Conservation (phyloP, 2,329 filamentous ascomycete species). For the Phyllosticta capitalensis region DNA sequence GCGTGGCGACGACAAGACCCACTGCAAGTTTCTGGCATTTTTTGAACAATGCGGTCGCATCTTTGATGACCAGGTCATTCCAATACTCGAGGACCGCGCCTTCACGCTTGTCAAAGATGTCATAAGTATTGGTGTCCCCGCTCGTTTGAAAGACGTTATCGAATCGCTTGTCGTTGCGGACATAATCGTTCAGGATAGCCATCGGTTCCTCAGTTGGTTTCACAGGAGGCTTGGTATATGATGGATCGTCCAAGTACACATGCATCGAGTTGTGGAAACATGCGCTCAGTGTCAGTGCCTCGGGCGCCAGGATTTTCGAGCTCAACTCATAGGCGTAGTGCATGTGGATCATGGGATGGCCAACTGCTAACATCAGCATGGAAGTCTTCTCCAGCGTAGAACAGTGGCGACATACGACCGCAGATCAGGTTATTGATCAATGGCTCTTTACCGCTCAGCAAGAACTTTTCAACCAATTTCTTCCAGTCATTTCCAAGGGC, state of each 20-base stretch:
- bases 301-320: constrained; percentile 77
- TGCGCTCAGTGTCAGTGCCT: constrained; percentile 64
- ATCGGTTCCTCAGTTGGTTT: constrained; percentile 50
- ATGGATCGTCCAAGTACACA: constrained; percentile 59
- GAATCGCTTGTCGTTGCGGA: constrained; percentile 61
- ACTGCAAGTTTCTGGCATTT: constrained; percentile 53
- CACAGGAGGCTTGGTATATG: constrained; percentile 56
- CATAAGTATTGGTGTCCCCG: constrained; percentile 54
- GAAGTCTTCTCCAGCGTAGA: background rate
- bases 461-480: constrained; percentile 60
- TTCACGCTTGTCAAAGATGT: constrained; percentile 60
- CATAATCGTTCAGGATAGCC: constrained; percentile 57
- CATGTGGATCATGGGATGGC: constrained; percentile 86
- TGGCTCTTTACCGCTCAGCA: constrained; percentile 66
- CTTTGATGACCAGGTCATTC: constrained; percentile 66
- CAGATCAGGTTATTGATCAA: constrained; percentile 71
- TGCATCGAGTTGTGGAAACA: constrained; percentile 49
- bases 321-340: constrained; percentile 85
- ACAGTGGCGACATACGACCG: constrained; percentile 52
- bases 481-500: constrained; percentile 75
- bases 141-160: constrained; percentile 52
- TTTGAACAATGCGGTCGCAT: constrained; percentile 55
- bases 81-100: constrained; percentile 72
- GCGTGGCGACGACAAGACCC: constrained; percentile 51
- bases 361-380: constrained; percentile 46